Base-by-base conservation (phyloP, 192 early-diverging fungal genomes). In the Haplosporangium gracile region DNA sequence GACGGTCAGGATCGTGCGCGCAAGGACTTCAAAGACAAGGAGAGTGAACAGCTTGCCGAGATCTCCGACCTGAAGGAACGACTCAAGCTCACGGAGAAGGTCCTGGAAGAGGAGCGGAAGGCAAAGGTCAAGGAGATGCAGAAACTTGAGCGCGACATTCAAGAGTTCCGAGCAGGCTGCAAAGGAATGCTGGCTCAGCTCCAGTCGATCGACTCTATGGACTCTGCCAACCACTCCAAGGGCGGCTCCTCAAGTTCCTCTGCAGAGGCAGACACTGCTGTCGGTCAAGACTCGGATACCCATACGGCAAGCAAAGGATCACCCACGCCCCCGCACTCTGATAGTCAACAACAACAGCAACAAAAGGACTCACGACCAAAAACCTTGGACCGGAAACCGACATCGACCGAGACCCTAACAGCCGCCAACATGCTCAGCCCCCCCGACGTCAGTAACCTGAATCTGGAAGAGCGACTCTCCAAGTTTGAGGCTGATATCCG, bases 71-170 rank as follows among this genome's bases (percentile, higher is more conserved):
- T 78, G 20, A 78, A 55, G 51, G 69, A 70, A 16, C 77, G 70
- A 42, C 69, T 78, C 34, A 70, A 69, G 32, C 4, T 57, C 32
- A 57, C 69, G 9, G 65, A 78, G 26, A 47, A 60, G 26, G 24
- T 53, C 5, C 69, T 78, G 13, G 77, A 78, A n/a, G 69, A 70
- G 24, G 77, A 78, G 68, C 77, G 77, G 11, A 49, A 49, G 51
- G 45, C 65, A 49, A 78, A 78, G 77, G 69, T 78, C 26, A 70
- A 78, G 69, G 69, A 78, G 36, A 78, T 78, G 77, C 77, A 78
- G 26, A 78, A 60, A 36, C 68, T 78, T 40, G 65, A 78, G 47
- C 26, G 47, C 24, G 77, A 78, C 26, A 71, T 78, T 20, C 77
- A 72, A 18, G 77, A 78, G 16, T 70, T 78, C 38, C 32, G 77